These are phyloP conservation scores for Berberis vulgaris DNA, from an alignment of 164 flowering plant species.

Conservation along the genomic window DNA sequence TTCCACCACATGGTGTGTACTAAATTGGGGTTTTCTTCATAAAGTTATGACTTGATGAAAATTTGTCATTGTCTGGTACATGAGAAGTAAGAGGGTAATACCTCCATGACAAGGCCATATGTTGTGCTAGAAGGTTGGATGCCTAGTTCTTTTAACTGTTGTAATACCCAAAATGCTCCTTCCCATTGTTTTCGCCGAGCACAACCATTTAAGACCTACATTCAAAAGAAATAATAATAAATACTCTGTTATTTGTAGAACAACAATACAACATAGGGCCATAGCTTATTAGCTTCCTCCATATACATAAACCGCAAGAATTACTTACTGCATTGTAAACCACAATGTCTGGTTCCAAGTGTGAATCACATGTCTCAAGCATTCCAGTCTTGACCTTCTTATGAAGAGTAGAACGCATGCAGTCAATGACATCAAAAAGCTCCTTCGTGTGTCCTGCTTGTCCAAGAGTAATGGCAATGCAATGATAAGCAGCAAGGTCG, in stretches of 20 bases:
- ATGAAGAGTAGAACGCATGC: slow-evolving; percentile 69
- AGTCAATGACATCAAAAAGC: slow-evolving; percentile 89
- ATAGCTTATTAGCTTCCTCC: background rate
- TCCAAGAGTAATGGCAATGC: slow-evolving; percentile 89
- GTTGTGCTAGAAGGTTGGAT: slow-evolving; percentile 59
- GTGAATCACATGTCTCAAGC: slow-evolving; percentile 71
- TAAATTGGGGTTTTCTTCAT: no score
- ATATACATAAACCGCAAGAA: background rate
- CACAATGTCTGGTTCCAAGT: slow-evolving; percentile 74
- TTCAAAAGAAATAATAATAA: no score
- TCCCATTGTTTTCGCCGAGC: slow-evolving; percentile 73
- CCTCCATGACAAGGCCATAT: slow-evolving; percentile 96
- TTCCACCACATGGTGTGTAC: no score
- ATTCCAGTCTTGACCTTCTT: slow-evolving; percentile 46
- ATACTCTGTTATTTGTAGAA: background rate
- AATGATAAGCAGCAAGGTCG: slow-evolving; percentile 77
- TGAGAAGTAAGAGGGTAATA: slow-evolving; percentile 11
- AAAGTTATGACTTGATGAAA: no score
- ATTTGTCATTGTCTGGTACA: no score
- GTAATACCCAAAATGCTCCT: slow-evolving; percentile 94
- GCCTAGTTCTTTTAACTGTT: slow-evolving; percentile 59
- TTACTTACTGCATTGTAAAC: slow-evolving; percentile 83
- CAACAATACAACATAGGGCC: background rate
- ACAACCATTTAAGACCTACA: slow-evolving; percentile 80
- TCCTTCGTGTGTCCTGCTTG: slow-evolving; percentile 91